A percentile compares a stretch with the other conserved stretches of the same genome.
phyloP scores from a whole-genome alignment of 208 protist genomes.

The Wallacemonas sp. region DNA sequence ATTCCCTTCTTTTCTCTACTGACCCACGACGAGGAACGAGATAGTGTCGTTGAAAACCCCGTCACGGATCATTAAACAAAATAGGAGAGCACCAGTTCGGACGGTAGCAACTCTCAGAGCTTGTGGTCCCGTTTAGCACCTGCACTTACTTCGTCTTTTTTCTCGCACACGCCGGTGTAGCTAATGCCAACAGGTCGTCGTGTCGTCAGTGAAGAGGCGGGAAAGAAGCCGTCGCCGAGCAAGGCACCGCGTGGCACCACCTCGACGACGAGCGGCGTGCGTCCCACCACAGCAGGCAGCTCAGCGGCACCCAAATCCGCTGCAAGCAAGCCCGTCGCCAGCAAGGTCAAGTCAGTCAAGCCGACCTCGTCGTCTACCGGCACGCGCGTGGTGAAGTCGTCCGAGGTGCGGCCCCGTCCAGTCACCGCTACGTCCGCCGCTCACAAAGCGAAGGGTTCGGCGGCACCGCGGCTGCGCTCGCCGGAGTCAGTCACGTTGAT shows the following conservation, averaged over 20 bases:
- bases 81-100: too few relatives aligned
- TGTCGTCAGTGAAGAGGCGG: background rate
- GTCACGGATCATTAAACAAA: too few relatives aligned
- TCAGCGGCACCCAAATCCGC: background rate
- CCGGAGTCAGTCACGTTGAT: background rate
- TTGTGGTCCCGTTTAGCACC: too few relatives aligned
- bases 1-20: too few relatives aligned
- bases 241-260: background rate
- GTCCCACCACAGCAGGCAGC: background rate
- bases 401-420: background rate
- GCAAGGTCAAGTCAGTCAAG: background rate
- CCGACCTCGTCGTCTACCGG: background rate
- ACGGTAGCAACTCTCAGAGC: too few relatives aligned
- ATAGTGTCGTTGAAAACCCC: too few relatives aligned
- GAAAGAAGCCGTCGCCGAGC: background rate
- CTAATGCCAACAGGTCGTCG: slow-evolving; percentile 10
- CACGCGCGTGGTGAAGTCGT: background rate
- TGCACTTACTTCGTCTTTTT: too few relatives aligned
- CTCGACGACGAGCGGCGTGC: background rate
- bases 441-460: background rate
- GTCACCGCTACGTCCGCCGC: background rate
- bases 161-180: slow-evolving; percentile 40
- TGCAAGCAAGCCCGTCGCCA: background rate
- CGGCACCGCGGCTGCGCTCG: background rate
- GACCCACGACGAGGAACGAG: too few relatives aligned